phyloP scores from a whole-genome alignment of 2,329 filamentous ascomycete species.

The Rachicladosporium sp. region DNA sequence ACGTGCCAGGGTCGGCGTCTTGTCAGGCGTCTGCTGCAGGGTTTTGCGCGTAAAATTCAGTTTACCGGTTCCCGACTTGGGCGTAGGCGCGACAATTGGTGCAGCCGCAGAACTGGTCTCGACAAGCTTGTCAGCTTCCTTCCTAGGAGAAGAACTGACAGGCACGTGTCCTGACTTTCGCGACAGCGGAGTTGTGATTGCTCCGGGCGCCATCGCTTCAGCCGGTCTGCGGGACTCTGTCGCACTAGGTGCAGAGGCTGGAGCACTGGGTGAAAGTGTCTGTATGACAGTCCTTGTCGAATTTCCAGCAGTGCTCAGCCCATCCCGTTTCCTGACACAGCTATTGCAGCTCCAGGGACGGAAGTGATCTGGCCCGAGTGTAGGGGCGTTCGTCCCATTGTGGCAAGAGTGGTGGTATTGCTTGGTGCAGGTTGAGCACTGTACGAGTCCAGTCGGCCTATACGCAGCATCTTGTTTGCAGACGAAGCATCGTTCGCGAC shows the following conservation, averaged over 20 bases:
- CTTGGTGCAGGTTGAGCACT: slow-evolving; percentile 22
- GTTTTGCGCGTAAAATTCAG: not conserved
- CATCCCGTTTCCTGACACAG: slow-evolving; percentile 11
- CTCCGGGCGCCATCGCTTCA: not conserved
- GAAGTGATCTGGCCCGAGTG: not conserved
- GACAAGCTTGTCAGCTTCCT: slow-evolving; percentile 9
- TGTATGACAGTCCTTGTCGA: not conserved
- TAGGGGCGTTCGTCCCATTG: slow-evolving; percentile 7
- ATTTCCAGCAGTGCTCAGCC: not conserved
- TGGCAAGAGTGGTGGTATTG: slow-evolving; percentile 26
- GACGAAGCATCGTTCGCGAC: slow-evolving; percentile 16
- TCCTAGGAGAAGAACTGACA: not conserved
- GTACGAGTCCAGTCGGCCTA: slow-evolving; percentile 18
- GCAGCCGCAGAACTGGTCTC: slow-evolving; percentile 8
- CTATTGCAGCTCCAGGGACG: slow-evolving; percentile 17
- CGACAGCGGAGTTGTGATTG: not conserved
- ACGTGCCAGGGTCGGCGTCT: not conserved
- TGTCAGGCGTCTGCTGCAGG: not conserved
- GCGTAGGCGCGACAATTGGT: not conserved
- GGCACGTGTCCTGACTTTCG: not conserved
- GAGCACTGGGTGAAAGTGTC: not conserved
- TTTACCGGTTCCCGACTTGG: slow-evolving; percentile 1
- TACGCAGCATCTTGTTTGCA: slow-evolving; percentile 18
- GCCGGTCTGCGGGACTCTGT: not conserved
- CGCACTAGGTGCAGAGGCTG: not conserved